Conservation (phyloP, 805 yeast species). For the Zygosaccharomyces lentus region DNA sequence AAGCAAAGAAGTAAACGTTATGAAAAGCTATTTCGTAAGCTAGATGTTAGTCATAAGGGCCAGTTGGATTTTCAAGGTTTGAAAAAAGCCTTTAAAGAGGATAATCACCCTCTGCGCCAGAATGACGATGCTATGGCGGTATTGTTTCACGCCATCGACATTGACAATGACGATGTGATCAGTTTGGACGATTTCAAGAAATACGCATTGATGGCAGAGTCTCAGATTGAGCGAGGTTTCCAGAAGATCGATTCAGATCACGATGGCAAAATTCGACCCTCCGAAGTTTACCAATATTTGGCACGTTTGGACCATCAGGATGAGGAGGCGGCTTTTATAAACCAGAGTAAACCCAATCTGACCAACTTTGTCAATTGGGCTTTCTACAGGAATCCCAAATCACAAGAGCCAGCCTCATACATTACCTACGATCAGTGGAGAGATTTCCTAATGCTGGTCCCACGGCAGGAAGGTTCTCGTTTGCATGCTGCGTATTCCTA, state of each 20-base stretch:
- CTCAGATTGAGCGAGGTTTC: constrained; percentile 67
- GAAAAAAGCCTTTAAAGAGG: constrained; percentile 38
- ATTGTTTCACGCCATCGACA: constrained; percentile 57
- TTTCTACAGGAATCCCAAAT: constrained; percentile 16
- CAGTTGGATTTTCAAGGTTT: constrained; percentile 37
- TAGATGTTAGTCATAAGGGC: constrained; percentile 42
- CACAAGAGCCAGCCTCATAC: constrained; percentile 38
- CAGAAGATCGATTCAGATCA: constrained; percentile 61
- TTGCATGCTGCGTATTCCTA: constrained; percentile 76
- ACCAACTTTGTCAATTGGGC: constrained; percentile 33
- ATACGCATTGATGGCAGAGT: constrained; percentile 64
- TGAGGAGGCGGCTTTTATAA: constrained; percentile 1
- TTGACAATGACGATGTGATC: constrained; percentile 50
- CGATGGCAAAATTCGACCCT: constrained; percentile 64
- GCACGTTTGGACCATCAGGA: constrained; percentile 40
- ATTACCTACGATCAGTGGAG: constrained; percentile 85
- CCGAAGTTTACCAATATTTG: constrained; percentile 66
- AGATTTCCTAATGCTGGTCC: constrained; percentile 76
- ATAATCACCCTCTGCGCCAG: constrained; percentile 62
- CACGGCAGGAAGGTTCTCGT: constrained; percentile 71
- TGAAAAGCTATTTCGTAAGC: constrained; percentile 38
- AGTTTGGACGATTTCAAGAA: constrained; percentile 63
- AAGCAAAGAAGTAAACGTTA: constrained; percentile 37
- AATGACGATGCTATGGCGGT: constrained; percentile 54
- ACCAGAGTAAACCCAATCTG: constrained; percentile 13